Conservation (phyloP, 2,329 filamentous ascomycete genomes). For the Diatrype stigma region DNA sequence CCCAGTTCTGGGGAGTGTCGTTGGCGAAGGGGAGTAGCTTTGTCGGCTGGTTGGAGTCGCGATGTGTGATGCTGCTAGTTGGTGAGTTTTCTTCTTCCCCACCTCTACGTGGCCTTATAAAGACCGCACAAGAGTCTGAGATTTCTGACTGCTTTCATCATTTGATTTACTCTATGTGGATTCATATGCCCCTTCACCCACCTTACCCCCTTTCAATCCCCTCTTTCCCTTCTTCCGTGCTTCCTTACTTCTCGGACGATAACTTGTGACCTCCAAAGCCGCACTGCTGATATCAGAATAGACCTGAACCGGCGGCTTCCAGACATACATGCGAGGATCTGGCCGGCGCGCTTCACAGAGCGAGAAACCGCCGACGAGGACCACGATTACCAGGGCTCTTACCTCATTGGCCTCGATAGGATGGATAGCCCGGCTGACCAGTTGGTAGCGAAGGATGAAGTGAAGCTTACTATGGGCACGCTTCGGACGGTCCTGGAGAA, state of each 20-base stretch:
- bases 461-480: conserved; percentile 36
- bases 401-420: conserved; percentile 55
- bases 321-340: conserved; percentile 51
- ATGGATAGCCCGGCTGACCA: conserved; percentile 17
- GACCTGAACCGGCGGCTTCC: conserved; percentile 53
- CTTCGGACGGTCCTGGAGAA: conserved; percentile 41
- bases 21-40: conserved; percentile 49
- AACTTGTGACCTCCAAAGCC: no score
- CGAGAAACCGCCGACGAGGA: conserved; percentile 18
- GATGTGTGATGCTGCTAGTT: conserved; percentile 53
- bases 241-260: no score
- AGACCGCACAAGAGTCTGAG: no score
- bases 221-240: no score
- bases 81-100: conserved; percentile 38
- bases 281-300: conserved; percentile 24
- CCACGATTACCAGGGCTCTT: conserved; percentile 54
- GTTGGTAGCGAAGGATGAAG: conserved; percentile 34
- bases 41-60: conserved; percentile 61
- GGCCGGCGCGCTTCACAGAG: conserved; percentile 57
- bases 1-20: conserved; percentile 62
- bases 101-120: background rate
- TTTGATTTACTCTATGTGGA: no score
- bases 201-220: no score
- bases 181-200: no score
- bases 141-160: no score